Conservation (phyloP, 2,329 filamentous ascomycete species). For the Allantophomopsis cytisporea region DNA sequence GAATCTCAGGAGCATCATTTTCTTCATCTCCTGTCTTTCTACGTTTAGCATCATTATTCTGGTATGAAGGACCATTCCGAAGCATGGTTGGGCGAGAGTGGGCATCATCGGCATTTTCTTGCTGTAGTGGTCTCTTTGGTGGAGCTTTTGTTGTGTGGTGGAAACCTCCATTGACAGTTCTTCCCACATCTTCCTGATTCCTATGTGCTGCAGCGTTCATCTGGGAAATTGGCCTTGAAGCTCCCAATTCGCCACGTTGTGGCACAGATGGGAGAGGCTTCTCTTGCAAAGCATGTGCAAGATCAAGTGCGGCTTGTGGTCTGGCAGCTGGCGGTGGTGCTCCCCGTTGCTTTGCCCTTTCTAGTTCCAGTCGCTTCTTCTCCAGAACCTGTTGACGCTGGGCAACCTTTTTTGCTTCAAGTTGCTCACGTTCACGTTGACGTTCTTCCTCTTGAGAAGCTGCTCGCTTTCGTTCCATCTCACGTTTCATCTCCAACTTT, state of each 20-base stretch:
- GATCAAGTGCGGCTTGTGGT: slow-evolving; percentile 30
- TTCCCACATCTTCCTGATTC: slow-evolving; percentile 42
- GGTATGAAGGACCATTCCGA: slow-evolving; percentile 46
- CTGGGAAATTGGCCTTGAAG: slow-evolving; percentile 33
- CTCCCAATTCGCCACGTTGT: slow-evolving; percentile 11
- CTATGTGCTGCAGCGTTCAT: slow-evolving; percentile 39
- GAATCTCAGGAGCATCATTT: slow-evolving; percentile 48
- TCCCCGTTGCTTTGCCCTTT: slow-evolving; percentile 50
- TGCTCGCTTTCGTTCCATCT: slow-evolving; percentile 64
- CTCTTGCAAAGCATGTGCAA: slow-evolving; percentile 9
- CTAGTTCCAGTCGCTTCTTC: slow-evolving; percentile 34
- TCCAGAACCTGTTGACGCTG: slow-evolving; percentile 46
- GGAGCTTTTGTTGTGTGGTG: slow-evolving; percentile 56
- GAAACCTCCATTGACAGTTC: slow-evolving; percentile 44
- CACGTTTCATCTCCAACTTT: slow-evolving; percentile 69
- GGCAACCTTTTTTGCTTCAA: slow-evolving; percentile 52
- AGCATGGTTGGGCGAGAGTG: slow-evolving; percentile 28
- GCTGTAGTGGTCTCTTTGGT: slow-evolving; percentile 61
- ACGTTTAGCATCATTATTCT: slow-evolving; percentile 63
- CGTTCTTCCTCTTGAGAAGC: slow-evolving; percentile 50
- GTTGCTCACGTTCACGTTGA: slow-evolving; percentile 26
- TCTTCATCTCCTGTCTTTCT: slow-evolving; percentile 57
- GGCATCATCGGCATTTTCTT: slow-evolving; percentile 43
- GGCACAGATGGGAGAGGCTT: slow-evolving; percentile 16
- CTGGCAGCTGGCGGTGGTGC: slow-evolving; percentile 47